Evolutionary conservation across 1,284 basidiomycete genomes (phyloP).

Genomic region (Somion occarium): DNA sequence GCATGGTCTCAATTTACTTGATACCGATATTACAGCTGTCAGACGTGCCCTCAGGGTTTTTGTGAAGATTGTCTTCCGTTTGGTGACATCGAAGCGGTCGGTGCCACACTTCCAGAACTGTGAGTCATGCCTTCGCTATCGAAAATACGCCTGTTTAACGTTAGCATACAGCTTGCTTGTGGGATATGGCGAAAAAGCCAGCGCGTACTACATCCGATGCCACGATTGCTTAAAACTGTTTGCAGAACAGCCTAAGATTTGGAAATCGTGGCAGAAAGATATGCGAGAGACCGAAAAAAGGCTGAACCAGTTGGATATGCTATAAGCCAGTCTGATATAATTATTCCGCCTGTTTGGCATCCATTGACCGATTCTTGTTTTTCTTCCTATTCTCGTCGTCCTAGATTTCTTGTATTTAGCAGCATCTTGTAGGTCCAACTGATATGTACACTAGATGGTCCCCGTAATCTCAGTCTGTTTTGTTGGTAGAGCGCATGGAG

Average conservation of each 20-base stretch:
- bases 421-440: too few species aligned
- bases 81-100: slow-evolving; percentile 44
- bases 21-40: slow-evolving; percentile 35
- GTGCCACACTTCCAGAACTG: slow-evolving; percentile 55
- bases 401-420: too few species aligned
- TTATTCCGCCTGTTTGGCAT: too few species aligned
- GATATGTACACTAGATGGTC: too few species aligned
- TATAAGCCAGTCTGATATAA: too few species aligned
- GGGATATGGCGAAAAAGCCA: slow-evolving; percentile 30
- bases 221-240: slow-evolving; percentile 37
- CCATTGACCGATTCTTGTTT: too few species aligned
- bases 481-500: too few species aligned
- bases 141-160: slow-evolving; percentile 1
- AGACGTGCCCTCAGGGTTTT: slow-evolving; percentile 52
- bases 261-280: slow-evolving; percentile 34
- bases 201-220: slow-evolving; percentile 46
- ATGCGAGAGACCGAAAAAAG: slow-evolving; percentile 32
- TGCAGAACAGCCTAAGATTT: slow-evolving; percentile 24
- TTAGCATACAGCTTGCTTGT: slow-evolving; percentile 31
- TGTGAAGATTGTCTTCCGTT: slow-evolving; percentile 57
- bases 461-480: too few species aligned
- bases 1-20: not conserved
- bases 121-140: slow-evolving; percentile 27
- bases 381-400: too few species aligned
- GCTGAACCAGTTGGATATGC: slow-evolving; percentile 13